Conservation (phyloP, 129 eudicot genomes). For the Oenanthe sinensis region DNA sequence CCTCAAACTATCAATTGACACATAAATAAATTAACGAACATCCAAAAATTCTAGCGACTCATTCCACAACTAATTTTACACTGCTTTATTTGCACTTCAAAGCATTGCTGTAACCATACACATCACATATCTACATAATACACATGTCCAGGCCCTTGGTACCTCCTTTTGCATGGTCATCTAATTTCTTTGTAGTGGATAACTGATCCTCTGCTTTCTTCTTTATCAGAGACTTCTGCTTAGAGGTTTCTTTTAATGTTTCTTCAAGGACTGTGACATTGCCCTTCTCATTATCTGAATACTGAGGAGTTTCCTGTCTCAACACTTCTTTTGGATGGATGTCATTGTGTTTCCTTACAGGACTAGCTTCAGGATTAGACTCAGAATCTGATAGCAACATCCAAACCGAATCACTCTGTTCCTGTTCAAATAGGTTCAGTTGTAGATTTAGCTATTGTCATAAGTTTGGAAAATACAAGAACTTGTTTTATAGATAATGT, state of each 20-base stretch:
- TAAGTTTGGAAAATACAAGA: not conserved
- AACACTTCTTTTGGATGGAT: constrained; percentile 15
- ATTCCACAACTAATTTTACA: not conserved
- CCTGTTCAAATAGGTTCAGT: constrained; percentile 28
- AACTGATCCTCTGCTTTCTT: constrained; percentile 31
- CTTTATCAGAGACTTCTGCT: constrained; percentile 38
- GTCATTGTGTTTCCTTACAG: constrained; percentile 9
- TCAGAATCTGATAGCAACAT: constrained; percentile 66
- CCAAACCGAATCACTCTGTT: constrained; percentile 32
- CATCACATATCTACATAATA: not conserved
- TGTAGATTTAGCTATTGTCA: not conserved
- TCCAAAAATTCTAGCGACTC: not conserved
- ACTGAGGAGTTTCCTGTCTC: constrained; percentile 15
- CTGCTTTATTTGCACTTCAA: not conserved
- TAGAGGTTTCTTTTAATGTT: constrained; percentile 15
- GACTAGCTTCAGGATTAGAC: constrained; percentile 23
- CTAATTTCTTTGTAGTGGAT: constrained; percentile 18
- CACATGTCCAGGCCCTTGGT: constrained; percentile 4
- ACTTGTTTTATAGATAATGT: not conserved
- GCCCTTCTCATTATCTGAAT: constrained; percentile 21
- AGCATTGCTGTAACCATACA: not conserved
- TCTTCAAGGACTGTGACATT: constrained; percentile 26
- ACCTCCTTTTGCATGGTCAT: constrained; percentile 32
- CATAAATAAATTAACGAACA: not conserved
- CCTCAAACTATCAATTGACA: not conserved